Evolutionary conservation across 208 protist genomes (phyloP).

Genomic region (Strigomonas culicis): DNA sequence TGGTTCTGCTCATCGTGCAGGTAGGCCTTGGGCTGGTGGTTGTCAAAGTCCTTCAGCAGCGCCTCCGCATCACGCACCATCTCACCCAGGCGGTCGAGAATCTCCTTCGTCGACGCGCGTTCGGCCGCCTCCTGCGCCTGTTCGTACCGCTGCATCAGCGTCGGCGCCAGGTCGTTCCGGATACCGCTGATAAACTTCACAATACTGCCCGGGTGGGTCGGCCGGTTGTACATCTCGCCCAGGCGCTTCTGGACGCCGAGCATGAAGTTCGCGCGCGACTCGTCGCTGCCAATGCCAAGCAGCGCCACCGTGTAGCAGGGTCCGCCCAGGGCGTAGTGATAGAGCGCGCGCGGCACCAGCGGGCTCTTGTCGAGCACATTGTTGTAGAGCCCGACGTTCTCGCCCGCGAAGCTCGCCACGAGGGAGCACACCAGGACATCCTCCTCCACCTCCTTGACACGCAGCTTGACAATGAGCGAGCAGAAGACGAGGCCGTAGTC

Average conservation of each 20-base stretch:
- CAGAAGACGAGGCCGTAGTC: constrained; percentile 65
- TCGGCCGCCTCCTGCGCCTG: constrained; percentile 23
- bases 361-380: constrained; percentile 60
- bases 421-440: constrained; percentile 78
- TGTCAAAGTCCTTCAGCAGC: constrained; percentile 63
- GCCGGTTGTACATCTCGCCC: constrained; percentile 58
- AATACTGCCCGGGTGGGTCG: constrained; percentile 66
- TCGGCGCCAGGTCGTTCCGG: constrained; percentile 51
- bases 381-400: constrained; percentile 69
- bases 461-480: constrained; percentile 68
- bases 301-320: constrained; percentile 80
- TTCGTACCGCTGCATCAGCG: constrained; percentile 49
- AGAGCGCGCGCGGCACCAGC: constrained; percentile 63
- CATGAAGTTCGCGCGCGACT: constrained; percentile 63
- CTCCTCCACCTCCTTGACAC: constrained; percentile 31
- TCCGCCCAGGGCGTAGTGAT: constrained; percentile 78
- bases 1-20: constrained; percentile 36
- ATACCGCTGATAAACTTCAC: constrained; percentile 72
- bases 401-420: constrained; percentile 50
- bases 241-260: constrained; percentile 61
- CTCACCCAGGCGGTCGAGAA: constrained; percentile 55
- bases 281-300: constrained; percentile 62
- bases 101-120: constrained; percentile 36
- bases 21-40: constrained; percentile 74
- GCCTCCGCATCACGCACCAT: constrained; percentile 67